Evolutionary conservation across 73 alveolate genomes (phyloP).

Genomic region (Loxodes magnus): DNA sequence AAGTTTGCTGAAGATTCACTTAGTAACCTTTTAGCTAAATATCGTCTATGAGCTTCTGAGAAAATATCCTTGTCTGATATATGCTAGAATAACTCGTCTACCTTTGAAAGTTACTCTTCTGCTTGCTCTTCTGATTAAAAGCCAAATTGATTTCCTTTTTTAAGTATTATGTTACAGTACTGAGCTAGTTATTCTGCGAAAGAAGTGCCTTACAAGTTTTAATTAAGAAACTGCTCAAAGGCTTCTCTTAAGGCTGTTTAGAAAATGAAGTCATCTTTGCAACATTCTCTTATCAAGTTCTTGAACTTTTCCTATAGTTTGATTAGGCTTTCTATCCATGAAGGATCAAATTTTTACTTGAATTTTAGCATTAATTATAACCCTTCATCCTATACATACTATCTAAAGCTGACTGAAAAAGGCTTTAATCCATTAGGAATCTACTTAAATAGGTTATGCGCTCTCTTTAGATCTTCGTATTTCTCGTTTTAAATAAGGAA

Average conservation of each 20-base stretch:
- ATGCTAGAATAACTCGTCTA: conserved; percentile 31
- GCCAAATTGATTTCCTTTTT: conserved; percentile 22
- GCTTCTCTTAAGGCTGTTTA: conserved; percentile 29
- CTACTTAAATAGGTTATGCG: conserved; percentile 12
- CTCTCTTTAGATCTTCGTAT: conserved; percentile 14
- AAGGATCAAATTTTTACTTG: conserved; percentile 3
- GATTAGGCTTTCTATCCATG: conserved; percentile 18
- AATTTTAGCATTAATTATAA: conserved; percentile 4
- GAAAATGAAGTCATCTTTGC: conserved; percentile 21
- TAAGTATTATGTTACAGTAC: conserved; percentile 26
- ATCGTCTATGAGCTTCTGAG: conserved; percentile 32
- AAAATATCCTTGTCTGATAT: conserved; percentile 46
- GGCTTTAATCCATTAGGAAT: conserved; percentile 7
- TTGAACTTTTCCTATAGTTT: conserved; percentile 13
- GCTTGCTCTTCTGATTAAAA: conserved; percentile 9
- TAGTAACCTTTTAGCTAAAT: conserved; percentile 43
- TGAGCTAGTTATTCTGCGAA: conserved; percentile 39
- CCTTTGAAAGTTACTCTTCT: conserved; percentile 25
- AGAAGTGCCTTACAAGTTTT: conserved; percentile 13
- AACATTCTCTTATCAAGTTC: conserved; percentile 22
- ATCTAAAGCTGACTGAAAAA: conserved; percentile 20
- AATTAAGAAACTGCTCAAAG: conserved; percentile 25
- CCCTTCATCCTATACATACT: conserved; percentile 19
- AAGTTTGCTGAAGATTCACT: conserved; percentile 22
- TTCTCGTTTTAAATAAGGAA: conserved; percentile 16